Conservation (phyloP, 2,329 filamentous ascomycete species). For the Teratosphaeriaceae sp. region DNA sequence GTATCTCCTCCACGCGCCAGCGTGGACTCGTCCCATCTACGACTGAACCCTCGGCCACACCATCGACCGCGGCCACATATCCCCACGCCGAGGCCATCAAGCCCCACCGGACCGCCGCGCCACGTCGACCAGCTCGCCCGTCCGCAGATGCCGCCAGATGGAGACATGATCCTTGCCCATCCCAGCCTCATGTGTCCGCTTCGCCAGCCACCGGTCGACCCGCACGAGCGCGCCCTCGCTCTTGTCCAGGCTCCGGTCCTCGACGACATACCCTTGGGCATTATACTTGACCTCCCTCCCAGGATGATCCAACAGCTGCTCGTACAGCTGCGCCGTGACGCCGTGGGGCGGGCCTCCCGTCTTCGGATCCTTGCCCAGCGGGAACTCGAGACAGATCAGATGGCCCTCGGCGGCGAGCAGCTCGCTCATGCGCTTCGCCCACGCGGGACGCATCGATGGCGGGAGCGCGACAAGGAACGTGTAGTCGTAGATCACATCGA, state of each 20-base stretch:
- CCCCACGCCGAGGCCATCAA: not conserved
- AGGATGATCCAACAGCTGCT: constrained; percentile 62
- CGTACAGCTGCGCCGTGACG: constrained; percentile 61
- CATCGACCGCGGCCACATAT: not conserved
- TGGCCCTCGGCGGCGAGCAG: constrained; percentile 47
- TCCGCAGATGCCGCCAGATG: constrained; percentile 38
- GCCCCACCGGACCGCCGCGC: no score
- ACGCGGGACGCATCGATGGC: constrained; percentile 48
- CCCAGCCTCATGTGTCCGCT: constrained; percentile 50
- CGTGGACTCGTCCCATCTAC: constrained; percentile 14
- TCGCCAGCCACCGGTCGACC: constrained; percentile 51
- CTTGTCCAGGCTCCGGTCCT: constrained; percentile 32
- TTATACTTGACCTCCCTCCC: constrained; percentile 61
- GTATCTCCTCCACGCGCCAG: constrained; percentile 9
- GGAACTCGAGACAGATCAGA: constrained; percentile 68
- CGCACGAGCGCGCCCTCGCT: constrained; percentile 36
- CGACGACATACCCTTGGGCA: constrained; percentile 44
- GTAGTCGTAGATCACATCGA: constrained; percentile 62
- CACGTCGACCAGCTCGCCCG: no score
- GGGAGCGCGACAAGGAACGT: constrained; percentile 58
- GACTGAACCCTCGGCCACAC: constrained; percentile 5
- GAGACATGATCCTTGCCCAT: constrained; percentile 45
- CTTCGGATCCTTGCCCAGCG: constrained; percentile 60
- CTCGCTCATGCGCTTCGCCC: constrained; percentile 50
- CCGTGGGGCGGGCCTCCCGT: constrained; percentile 68